A percentile compares a stretch with the other conserved stretches of the same genome.
Conservation (phyloP, 2,329 filamentous ascomycete species). For the Penicillium sp. region DNA sequence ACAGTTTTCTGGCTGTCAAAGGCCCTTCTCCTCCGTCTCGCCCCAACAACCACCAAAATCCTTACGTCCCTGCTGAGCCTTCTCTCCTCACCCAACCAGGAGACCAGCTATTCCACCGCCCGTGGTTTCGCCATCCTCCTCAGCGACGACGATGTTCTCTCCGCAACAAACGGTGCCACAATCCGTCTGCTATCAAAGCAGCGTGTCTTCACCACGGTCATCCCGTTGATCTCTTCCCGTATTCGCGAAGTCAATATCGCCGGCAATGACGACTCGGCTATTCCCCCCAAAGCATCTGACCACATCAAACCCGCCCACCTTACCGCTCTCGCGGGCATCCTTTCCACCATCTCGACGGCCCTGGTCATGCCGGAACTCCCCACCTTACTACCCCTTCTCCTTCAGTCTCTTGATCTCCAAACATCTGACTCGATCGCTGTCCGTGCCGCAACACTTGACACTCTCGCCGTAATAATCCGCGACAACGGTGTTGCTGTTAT, state of each 20-base stretch:
- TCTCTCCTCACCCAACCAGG: slow-evolving; percentile 44
- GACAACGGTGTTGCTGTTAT: slow-evolving; percentile 54
- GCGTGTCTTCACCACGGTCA: slow-evolving; percentile 59
- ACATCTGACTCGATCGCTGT: slow-evolving; percentile 49
- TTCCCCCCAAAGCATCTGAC: slow-evolving; percentile 19
- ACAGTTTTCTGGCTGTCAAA: slow-evolving; percentile 61
- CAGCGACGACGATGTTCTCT: slow-evolving; percentile 60
- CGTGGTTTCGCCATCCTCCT: slow-evolving; percentile 60
- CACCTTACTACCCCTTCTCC: slow-evolving; percentile 57
- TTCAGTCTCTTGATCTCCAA: slow-evolving; percentile 61
- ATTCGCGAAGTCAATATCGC: slow-evolving; percentile 47
- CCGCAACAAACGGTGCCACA: slow-evolving; percentile 58
- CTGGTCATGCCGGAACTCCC: slow-evolving; percentile 59
- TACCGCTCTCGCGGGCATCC: slow-evolving; percentile 60
- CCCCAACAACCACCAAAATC: slow-evolving; percentile 50
- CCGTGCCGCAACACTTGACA: slow-evolving; percentile 60
- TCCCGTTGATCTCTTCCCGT: slow-evolving; percentile 54
- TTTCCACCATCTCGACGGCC: slow-evolving; percentile 58
- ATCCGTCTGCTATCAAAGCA: slow-evolving; percentile 63
- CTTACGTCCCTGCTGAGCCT: slow-evolving; percentile 50
- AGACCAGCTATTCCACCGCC: slow-evolving; percentile 52
- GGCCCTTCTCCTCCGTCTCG: slow-evolving; percentile 56
- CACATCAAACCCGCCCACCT: slow-evolving; percentile 59
- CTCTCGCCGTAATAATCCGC: slow-evolving; percentile 56
- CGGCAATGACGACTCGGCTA: slow-evolving; percentile 35